Percentiles rank a stretch among this genome's conserved stretches.
Evolutionary conservation across 2,329 filamentous ascomycete species (phyloP).

Genomic region (Pseudogymnoascus sp.): DNA sequence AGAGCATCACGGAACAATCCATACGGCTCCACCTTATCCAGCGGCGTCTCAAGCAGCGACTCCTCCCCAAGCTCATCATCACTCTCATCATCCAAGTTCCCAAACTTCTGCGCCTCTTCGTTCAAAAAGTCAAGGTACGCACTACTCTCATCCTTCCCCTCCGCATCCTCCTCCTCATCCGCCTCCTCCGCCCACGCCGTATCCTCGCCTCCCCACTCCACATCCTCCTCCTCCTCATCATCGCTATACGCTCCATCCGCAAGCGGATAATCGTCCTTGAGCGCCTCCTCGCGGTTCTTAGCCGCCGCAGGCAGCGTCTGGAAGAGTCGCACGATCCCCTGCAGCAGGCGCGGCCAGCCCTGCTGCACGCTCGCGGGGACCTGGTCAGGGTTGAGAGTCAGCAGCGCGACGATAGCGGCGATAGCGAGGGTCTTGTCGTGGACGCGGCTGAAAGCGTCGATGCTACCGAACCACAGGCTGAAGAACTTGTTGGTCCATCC

Average conservation of each 20-base stretch:
- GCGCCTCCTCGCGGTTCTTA: slow-evolving; percentile 86
- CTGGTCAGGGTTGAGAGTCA: slow-evolving; percentile 70
- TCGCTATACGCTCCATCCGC: slow-evolving; percentile 53
- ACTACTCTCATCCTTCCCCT: slow-evolving; percentile 81
- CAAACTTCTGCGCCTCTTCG: slow-evolving; percentile 85
- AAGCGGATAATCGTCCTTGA: slow-evolving; percentile 76
- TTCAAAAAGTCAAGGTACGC: slow-evolving; percentile 95
- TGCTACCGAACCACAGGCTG: slow-evolving; percentile 94
- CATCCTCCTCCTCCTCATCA: slow-evolving; percentile 63
- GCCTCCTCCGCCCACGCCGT: slow-evolving; percentile 67
- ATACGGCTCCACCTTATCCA: slow-evolving; percentile 95
- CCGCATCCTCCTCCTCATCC: slow-evolving; percentile 45
- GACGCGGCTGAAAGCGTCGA: slow-evolving; percentile 84
- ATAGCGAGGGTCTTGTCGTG: slow-evolving; percentile 99
- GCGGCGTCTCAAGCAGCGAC: slow-evolving; percentile 83
- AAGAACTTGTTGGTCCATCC: slow-evolving; percentile 99
- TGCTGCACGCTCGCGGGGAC: slow-evolving; percentile 89
- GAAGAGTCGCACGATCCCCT: slow-evolving; percentile 84
- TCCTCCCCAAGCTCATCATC: slow-evolving; percentile 90
- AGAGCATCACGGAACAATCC: slow-evolving; percentile 76
- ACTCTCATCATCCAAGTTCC: slow-evolving; percentile 61
- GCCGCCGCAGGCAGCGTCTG: slow-evolving; percentile 80
- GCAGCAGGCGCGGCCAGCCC: slow-evolving; percentile 87
- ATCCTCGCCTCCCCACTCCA: slow-evolving; percentile 71
- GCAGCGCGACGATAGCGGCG: slow-evolving; percentile 78